Base-by-base conservation (phyloP, 441 rosid species). In the Breynia disticha region DNA sequence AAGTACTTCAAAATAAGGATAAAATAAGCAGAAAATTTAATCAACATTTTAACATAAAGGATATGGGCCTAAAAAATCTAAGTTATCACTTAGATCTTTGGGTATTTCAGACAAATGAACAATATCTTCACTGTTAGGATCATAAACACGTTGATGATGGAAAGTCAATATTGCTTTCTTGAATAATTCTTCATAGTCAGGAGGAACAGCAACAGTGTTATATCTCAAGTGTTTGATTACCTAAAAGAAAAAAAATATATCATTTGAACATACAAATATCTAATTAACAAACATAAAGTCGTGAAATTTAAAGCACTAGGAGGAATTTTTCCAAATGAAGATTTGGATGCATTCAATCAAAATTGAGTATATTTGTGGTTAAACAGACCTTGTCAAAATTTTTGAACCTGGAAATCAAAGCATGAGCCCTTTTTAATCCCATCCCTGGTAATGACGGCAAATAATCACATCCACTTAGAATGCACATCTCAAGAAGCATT, bases 401-500 rank as follows among this genome's bases (percentile, higher is more conserved):
- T 77, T 78, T 93, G 74, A 89, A 93, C 68, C 76, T 86, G 47
- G 79, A 67, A 19, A 86, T 71, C 54, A 89, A 83, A 38, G 95
- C 80, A 76, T 89, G 96, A 54, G 99, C 95, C 70, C 93, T 79
- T 81, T 82, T 93, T 49, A 86, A 76, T 44, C 96, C 99, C 95
- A 93, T 81, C 68, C 99, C 99, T 12, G 95, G 79, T 55, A 93
- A 73, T 68, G 97, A 93, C 54, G 70, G 96, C 77, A 86, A 67
- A 72, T 93, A 93, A 69, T 93, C 99, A 71, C 99, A 93, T 37
- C 99, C 99, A 66, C 99, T 93, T 55, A 93, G 74, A 59, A 93
- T 89, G 82, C 99, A 93, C 96, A 86, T 89, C 72, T 93, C 96
- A 43, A 93, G 95, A 67, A 93, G 67, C 98, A 84, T 89, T 71